Percentiles rank a stretch among this genome's conserved stretches.
Evolutionary conservation across 2,329 filamentous ascomycete species (phyloP).

Genomic region (Claviceps monticola): DNA sequence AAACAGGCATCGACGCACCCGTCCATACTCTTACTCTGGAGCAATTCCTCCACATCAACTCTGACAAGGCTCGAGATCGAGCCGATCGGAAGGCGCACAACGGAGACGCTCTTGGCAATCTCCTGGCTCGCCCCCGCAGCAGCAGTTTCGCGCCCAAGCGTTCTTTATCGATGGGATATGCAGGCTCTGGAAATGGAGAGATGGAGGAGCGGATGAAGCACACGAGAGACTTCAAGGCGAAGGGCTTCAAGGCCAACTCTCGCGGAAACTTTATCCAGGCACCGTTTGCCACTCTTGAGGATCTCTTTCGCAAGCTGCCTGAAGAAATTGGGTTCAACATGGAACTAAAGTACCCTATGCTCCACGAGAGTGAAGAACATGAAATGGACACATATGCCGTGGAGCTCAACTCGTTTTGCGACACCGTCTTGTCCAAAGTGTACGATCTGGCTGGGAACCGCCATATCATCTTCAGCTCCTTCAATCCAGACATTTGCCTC

Average conservation of each 20-base stretch:
- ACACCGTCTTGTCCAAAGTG: slow-evolving; percentile 79
- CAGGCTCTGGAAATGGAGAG: slow-evolving; percentile 23
- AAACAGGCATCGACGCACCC: slow-evolving; percentile 92
- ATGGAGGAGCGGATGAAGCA: slow-evolving; percentile 87
- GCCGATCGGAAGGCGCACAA: not conserved
- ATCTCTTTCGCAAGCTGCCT: slow-evolving; percentile 77
- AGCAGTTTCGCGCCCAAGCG: slow-evolving; percentile 31
- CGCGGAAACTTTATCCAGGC: slow-evolving; percentile 91
- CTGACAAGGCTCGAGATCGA: slow-evolving; percentile 26
- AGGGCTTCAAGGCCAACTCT: slow-evolving; percentile 91
- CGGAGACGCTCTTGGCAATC: slow-evolving; percentile 1
- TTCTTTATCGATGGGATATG: slow-evolving; percentile 42
- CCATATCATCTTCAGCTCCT: slow-evolving; percentile 95
- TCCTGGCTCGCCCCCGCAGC: slow-evolving; percentile 14
- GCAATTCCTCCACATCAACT: slow-evolving; percentile 83
- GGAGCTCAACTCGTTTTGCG: slow-evolving; percentile 91
- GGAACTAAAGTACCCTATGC: slow-evolving; percentile 98
- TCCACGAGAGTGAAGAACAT: slow-evolving; percentile 86
- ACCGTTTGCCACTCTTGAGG: slow-evolving; percentile 87
- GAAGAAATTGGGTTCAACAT: slow-evolving; percentile 89
- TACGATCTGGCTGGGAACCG: slow-evolving; percentile 71
- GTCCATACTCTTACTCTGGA: slow-evolving; percentile 91
- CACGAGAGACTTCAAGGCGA: slow-evolving; percentile 84
- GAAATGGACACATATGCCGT: slow-evolving; percentile 95
- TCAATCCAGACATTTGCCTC: slow-evolving; percentile 94